A percentile compares a stretch with the other conserved stretches of the same genome.
phyloP scores from a whole-genome alignment of 1,284 basidiomycete species.

The Tilletia caries region DNA sequence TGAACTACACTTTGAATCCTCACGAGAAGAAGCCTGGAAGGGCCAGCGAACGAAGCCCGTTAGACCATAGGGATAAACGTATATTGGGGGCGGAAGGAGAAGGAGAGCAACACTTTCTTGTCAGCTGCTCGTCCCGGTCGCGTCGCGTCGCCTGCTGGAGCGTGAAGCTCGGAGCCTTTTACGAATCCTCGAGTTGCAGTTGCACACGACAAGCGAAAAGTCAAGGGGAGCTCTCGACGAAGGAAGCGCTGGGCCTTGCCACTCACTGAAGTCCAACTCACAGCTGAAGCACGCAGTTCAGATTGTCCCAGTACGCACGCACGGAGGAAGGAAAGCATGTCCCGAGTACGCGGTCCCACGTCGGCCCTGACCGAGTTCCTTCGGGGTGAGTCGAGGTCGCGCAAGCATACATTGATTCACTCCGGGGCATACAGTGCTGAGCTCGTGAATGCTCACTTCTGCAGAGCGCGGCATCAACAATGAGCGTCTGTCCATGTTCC shows the following conservation, averaged over 20 bases:
- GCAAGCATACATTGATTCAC: neutral
- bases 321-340: conserved; percentile 1
- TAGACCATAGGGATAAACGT: too few species aligned
- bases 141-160: neutral
- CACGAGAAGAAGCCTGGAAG: too few species aligned
- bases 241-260: too few species aligned
- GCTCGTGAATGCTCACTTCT: conserved; percentile 31
- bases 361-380: conserved; percentile 90
- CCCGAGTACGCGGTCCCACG: conserved; percentile 72
- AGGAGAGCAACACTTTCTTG: too few species aligned
- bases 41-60: too few species aligned
- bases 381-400: conserved; percentile 61
- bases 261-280: too few species aligned
- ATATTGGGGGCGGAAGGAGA: too few species aligned
- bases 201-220: neutral
- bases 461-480: conserved; percentile 21
- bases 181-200: neutral
- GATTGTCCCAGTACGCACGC: too few species aligned
- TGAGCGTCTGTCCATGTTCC: neutral
- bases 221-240: neutral
- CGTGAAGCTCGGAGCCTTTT: neutral
- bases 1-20: too few species aligned
- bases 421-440: neutral
- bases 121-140: too few species aligned
- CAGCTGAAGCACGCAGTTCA: too few species aligned